Evolutionary conservation across 768 basidiomycete species (phyloP), one percentile per base, ranked within the genome.

Genomic region (Mycena latifolia): DNA sequence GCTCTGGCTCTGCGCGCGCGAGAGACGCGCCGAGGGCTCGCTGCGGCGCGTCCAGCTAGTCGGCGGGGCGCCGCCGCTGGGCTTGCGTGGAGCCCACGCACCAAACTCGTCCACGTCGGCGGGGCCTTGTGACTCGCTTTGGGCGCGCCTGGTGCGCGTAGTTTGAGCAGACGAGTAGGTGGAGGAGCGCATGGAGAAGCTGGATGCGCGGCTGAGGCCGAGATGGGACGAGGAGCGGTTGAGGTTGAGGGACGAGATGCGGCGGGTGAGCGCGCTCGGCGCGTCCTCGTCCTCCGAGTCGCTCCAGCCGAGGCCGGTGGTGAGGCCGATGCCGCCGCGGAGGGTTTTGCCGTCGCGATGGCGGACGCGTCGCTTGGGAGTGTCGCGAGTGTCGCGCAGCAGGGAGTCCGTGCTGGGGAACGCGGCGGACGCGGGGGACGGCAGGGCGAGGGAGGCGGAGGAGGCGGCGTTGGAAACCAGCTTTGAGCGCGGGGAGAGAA

Each of bases 221-320:
- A 89, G 17, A 82, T 76, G 8, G 79, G 81, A 6, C 81, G 78
- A 0, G 82, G 78, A 61, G 22, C 57, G 65, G 62, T 56, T 24
- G 20, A 90, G 78, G 69, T 85, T 84, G 55, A 91, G 83, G 0
- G 82, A 76, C 6, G 89, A 91, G 7, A 92, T 76, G 10, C 89
- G 87, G 12, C 85, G 81, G 0, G 90, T 91, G 15, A 92, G 82
- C 2, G 87, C 82, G 0, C 88, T 90, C 7, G 90, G 90, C 0
- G 90, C 89, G 62, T 90, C 88, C 79, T 92, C 90, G 75, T 91
- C 90, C 79, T 91, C 90, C 88, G 89, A 90, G 70, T 92, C 90
- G 70, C 89, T 90, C 90, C 90, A 92, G 0, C 90, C 90, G 17
- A 92, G 76, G 8, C 90, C 90, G 10, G 90, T 92, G 6, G 90